phyloP scores from a whole-genome alignment of 768 basidiomycete species.

The Tephrocybe sp. region DNA sequence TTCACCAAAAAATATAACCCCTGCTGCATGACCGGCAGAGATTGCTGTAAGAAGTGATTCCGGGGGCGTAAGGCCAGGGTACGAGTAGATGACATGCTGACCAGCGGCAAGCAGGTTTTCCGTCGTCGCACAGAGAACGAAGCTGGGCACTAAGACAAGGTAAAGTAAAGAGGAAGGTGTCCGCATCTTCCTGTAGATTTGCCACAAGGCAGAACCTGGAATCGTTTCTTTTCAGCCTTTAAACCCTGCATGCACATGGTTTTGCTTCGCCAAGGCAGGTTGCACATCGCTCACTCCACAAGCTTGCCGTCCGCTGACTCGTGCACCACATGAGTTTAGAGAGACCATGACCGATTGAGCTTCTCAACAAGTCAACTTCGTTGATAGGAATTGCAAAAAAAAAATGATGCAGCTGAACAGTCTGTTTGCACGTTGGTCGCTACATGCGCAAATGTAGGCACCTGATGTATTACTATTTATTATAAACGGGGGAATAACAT shows the following conservation, averaged over 20 bases:
- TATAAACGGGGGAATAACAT: too few relatives aligned
- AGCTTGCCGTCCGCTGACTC: not conserved
- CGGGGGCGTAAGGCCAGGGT: constrained; percentile 13
- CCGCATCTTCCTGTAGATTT: not conserved
- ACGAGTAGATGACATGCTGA: constrained; percentile 15
- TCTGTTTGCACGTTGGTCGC: constrained; percentile 31
- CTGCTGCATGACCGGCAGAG: constrained; percentile 12
- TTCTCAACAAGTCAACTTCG: not conserved
- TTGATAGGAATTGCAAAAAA: not conserved
- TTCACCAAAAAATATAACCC: constrained; percentile 15
- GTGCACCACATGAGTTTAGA: not conserved
- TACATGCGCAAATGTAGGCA: too few relatives aligned
- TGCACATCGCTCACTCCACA: not conserved
- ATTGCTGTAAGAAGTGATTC: constrained; percentile 11
- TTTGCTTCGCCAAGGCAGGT: not conserved
- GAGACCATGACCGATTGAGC: not conserved
- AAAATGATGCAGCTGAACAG: not conserved
- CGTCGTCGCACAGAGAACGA: constrained; percentile 6
- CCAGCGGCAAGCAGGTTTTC: constrained; percentile 11
- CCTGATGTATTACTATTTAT: too few relatives aligned
- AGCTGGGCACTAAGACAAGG: not conserved
- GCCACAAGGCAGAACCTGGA: not conserved
- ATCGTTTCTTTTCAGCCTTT: not conserved
- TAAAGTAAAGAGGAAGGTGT: constrained; percentile 2
- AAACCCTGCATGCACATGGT: not conserved